These are phyloP conservation scores for Gaeumannomyces sp. DNA, from an alignment of 2,329 filamentous ascomycete genomes.

Conservation along the genomic window DNA sequence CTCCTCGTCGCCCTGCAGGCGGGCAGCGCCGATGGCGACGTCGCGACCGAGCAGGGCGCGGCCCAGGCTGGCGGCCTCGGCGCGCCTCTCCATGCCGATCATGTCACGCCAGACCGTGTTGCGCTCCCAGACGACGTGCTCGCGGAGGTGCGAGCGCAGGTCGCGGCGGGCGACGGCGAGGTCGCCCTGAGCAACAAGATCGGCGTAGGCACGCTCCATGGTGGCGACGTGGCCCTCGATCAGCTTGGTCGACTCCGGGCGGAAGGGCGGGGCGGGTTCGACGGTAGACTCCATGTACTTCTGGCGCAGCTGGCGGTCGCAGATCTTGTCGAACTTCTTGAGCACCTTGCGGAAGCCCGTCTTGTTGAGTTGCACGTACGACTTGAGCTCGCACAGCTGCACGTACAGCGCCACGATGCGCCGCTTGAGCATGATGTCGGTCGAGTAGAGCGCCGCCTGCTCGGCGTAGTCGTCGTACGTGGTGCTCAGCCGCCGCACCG, in stretches of 20 bases:
- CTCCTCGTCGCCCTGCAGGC: constrained; percentile 80
- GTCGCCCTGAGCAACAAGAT: constrained; percentile 78
- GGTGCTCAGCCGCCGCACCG: constrained; percentile 54
- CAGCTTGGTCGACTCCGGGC: constrained; percentile 59
- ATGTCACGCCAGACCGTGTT: constrained; percentile 99
- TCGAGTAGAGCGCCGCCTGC: constrained; percentile 59
- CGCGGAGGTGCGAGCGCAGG: constrained; percentile 80
- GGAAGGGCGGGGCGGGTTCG: constrained; percentile 75
- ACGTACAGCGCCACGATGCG: constrained; percentile 83
- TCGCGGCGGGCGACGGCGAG: constrained; percentile 72
- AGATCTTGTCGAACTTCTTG: constrained; percentile 97
- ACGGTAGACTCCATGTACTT: constrained; percentile 71
- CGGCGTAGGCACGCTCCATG: constrained; percentile 75
- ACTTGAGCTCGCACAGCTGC: constrained; percentile 89
- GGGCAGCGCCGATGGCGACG: constrained; percentile 43
- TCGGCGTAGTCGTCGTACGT: constrained; percentile 75
- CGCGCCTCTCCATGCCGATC: constrained; percentile 94
- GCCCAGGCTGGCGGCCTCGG: constrained; percentile 88
- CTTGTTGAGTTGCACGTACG: constrained; percentile 90
- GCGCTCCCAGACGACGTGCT: constrained; percentile 97
- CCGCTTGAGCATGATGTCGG: constrained; percentile 85
- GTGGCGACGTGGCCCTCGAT: constrained; percentile 66
- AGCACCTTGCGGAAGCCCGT: constrained; percentile 94
- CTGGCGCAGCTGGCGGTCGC: constrained; percentile 73
- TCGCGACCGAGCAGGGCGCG: constrained; percentile 67